phyloP scores from a whole-genome alignment of 75 land plant genomes.

The Selaginella tamariscina region DNA sequence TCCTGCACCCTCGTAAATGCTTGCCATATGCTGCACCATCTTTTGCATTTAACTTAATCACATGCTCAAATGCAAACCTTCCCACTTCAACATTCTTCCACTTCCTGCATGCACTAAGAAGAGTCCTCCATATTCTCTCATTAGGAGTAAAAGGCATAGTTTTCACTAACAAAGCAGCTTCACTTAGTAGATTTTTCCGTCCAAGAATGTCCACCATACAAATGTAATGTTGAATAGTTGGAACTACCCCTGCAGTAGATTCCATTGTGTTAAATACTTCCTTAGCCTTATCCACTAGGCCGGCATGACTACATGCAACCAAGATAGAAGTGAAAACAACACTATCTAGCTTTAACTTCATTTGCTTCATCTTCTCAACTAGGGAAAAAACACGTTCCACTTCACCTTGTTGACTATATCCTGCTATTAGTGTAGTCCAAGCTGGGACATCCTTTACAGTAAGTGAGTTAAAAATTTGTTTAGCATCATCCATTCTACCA shows the following conservation, averaged over 20 bases:
- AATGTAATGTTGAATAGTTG: neutral
- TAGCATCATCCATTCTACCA: neutral
- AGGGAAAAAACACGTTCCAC: neutral
- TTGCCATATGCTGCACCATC: constrained; percentile 8
- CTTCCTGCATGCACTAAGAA: constrained; percentile 7
- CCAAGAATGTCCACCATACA: neutral
- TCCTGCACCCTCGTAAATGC: neutral
- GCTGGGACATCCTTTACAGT: neutral
- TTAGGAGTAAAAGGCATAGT: neutral
- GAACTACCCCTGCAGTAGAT: neutral
- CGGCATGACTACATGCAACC: neutral
- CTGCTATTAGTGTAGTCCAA: neutral
- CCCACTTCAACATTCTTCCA: neutral
- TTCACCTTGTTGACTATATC: neutral
- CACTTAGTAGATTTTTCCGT: neutral
- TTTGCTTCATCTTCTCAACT: neutral
- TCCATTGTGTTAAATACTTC: neutral
- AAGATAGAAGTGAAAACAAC: neutral
- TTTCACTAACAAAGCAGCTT: neutral
- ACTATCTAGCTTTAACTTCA: neutral
- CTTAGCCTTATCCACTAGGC: neutral
- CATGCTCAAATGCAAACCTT: neutral
- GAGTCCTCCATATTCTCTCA: neutral
- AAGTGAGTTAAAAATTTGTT: neutral
- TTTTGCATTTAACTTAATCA: neutral